A percentile compares a stretch with the other conserved stretches of the same genome.
Evolutionary conservation across 306 rosid genomes (phyloP).

Genomic region (Pterocarpus macrocarpus): DNA sequence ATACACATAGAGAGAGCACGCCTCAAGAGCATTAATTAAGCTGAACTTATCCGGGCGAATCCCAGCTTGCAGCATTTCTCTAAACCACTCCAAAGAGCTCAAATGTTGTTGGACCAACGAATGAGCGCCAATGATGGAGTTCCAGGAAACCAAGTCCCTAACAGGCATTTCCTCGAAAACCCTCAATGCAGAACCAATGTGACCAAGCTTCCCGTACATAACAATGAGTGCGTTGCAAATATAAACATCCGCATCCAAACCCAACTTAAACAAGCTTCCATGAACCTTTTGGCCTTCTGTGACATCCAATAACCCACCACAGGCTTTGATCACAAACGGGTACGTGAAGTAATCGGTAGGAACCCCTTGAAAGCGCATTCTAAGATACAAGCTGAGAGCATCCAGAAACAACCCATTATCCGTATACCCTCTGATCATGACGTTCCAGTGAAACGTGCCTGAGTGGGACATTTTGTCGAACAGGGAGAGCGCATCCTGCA

Average conservation of each 20-base stretch:
- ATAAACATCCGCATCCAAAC: constrained; percentile 60
- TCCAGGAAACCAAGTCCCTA: constrained; percentile 66
- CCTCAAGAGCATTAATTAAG: constrained; percentile 52
- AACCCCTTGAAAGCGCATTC: constrained; percentile 61
- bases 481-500: constrained; percentile 58
- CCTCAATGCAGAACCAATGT: constrained; percentile 49
- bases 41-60: constrained; percentile 59
- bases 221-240: constrained; percentile 56
- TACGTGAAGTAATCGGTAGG: constrained; percentile 58
- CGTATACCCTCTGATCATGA: constrained; percentile 60
- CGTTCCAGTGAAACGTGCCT: constrained; percentile 58
- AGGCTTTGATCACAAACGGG: constrained; percentile 64
- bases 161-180: constrained; percentile 65
- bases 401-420: constrained; percentile 52
- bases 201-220: constrained; percentile 63
- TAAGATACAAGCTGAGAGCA: constrained; percentile 53
- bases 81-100: constrained; percentile 53
- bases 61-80: constrained; percentile 53
- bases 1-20: constrained; percentile 56
- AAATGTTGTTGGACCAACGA: constrained; percentile 49
- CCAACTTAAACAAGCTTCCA: constrained; percentile 57
- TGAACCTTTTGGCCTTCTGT: constrained; percentile 53
- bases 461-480: constrained; percentile 60
- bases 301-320: constrained; percentile 52
- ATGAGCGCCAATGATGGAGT: constrained; percentile 63